Evolutionary conservation across 345 rosid species (phyloP), one percentile per base, ranked within the genome.

Genomic region (Dovyalis caffra): DNA sequence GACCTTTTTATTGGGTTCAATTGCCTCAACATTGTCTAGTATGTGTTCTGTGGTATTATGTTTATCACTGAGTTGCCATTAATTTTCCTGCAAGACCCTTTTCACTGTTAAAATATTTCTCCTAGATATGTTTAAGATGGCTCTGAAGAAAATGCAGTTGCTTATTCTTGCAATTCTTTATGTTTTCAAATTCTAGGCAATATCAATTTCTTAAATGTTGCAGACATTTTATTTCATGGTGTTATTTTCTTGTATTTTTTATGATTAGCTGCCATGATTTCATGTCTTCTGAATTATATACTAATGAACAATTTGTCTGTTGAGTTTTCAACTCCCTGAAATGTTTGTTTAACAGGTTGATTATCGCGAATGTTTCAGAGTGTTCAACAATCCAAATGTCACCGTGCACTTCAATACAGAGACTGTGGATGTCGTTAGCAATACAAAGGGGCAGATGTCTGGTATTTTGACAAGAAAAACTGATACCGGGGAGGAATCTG

Each of bases 361-460:
- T 95, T 92, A 95, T 92, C 97, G 81, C 98, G 94, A 90, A 95
- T 95, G 98, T 92, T 95, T 88, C 99, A 95, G 98, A 95, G 99
- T 95, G 92, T 72, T 84, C 92, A 92, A 91, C 92, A 95, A 87
- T 86, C 96, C 94, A 74, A 95, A 95, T 81, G 82, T 95, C 86
- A 90, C 94, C 21, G 86, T 95, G 86, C 99, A 95, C 87, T 95
- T 87, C 93, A 91, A 90, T 83, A 89, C 93, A 69, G 94, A 92
- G 85, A 69, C 93, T 0, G 89, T 86, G 85, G 98, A 95, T 71
- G 80, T 95, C 64, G 87, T 89, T 81, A 86, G 93, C 94, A 95
- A 95, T 78, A 85, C 88, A 20, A 95, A 91, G 84, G 99, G 91
- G 73, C 99, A 95, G 86, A 91, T 92, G 94, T 91, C 97, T 4